phyloP scores from a whole-genome alignment of 768 basidiomycete genomes.

The Suillus ampliporus region DNA sequence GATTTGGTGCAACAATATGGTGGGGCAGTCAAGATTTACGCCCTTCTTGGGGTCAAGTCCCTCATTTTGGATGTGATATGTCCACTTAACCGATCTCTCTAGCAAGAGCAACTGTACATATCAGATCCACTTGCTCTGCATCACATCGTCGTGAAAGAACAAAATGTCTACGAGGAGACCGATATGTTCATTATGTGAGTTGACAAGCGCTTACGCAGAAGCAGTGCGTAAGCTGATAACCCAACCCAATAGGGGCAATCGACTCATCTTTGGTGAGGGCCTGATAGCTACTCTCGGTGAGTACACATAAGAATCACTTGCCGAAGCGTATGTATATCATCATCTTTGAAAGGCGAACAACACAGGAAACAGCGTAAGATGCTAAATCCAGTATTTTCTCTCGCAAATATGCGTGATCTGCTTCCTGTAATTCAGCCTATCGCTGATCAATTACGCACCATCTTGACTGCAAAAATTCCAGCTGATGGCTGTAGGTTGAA shows the following conservation, averaged over 20 bases:
- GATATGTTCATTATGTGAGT: constrained; percentile 40
- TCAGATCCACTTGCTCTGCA: constrained; percentile 45
- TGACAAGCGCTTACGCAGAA: background rate
- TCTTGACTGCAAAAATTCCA: constrained; percentile 27
- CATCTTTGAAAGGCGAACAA: constrained; percentile 28
- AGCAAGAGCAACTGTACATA: constrained; percentile 40
- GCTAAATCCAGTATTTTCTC: constrained; percentile 40
- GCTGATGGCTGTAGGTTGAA: constrained; percentile 25
- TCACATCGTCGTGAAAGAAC: constrained; percentile 44
- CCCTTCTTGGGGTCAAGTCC: constrained; percentile 38
- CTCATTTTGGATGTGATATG: background rate
- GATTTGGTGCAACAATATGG: constrained; percentile 38
- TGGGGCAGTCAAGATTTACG: constrained; percentile 40
- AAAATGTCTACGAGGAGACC: constrained; percentile 43
- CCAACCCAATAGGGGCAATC: constrained; percentile 25
- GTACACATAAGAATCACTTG: background rate
- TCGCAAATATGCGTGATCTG: constrained; percentile 35
- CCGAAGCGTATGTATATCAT: constrained; percentile 13
- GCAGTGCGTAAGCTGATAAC: background rate
- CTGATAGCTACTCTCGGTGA: constrained; percentile 44
- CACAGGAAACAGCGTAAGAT: constrained; percentile 39
- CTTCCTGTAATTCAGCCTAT: constrained; percentile 41
- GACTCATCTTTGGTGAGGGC: constrained; percentile 43
- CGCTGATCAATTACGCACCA: constrained; percentile 31
- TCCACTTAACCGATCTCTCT: constrained; percentile 9